These are phyloP conservation scores for Rhizoclosmatium globosum DNA, from an alignment of 192 early-diverging fungal genomes.

Conservation along the genomic window DNA sequence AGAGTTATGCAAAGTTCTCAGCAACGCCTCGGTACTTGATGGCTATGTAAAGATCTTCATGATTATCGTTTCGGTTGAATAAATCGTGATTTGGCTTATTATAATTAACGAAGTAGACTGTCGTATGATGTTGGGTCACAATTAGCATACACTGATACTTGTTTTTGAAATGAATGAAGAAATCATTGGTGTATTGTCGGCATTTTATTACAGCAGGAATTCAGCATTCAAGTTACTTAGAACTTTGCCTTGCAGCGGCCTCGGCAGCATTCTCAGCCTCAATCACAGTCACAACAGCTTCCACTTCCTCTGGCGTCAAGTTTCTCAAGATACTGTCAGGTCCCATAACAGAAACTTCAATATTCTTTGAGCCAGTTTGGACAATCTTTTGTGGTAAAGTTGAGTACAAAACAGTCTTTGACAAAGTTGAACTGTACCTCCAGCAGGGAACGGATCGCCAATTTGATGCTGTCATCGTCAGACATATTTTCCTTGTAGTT, in stretches of 20 bases:
- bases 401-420: background rate
- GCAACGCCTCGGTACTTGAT: slow-evolving; percentile 90
- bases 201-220: background rate
- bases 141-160: too few species aligned
- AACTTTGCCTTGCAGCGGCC: slow-evolving; percentile 5
- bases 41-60: slow-evolving; percentile 34
- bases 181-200: background rate
- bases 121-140: too few species aligned
- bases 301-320: slow-evolving; percentile 38
- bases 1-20: slow-evolving; percentile 94
- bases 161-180: background rate
- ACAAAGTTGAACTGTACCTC: slow-evolving; percentile 63
- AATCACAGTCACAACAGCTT: slow-evolving; percentile 26
- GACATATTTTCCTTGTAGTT: slow-evolving; percentile 89
- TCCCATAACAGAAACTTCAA: slow-evolving; percentile 95
- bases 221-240: background rate
- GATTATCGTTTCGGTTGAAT: too few species aligned
- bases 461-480: slow-evolving; percentile 84
- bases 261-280: slow-evolving; percentile 42
- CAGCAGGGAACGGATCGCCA: slow-evolving; percentile 89
- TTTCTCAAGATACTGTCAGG: slow-evolving; percentile 69
- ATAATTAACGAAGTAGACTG: too few species aligned
- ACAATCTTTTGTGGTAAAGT: slow-evolving; percentile 70
- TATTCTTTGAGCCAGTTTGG: slow-evolving; percentile 99
- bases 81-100: too few species aligned